These are phyloP conservation scores for Debaryomycetaceae sp. DNA, from an alignment of 1,139 yeast genomes.

Conservation along the genomic window DNA sequence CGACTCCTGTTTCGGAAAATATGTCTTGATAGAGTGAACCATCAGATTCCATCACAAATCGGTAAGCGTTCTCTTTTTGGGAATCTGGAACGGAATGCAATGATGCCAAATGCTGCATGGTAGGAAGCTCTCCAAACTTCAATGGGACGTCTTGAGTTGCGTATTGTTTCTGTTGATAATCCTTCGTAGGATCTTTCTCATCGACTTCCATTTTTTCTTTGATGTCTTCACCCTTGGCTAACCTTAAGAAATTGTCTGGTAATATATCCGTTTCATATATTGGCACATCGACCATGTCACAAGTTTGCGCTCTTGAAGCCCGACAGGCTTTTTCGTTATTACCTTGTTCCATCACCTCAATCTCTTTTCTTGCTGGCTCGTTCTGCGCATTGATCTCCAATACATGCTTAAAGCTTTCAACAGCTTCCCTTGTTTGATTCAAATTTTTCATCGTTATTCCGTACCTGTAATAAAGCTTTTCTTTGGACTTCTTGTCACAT, in stretches of 20 bases:
- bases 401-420: conserved; percentile 36
- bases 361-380: conserved; percentile 26
- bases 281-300: conserved; percentile 22
- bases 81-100: conserved; percentile 24
- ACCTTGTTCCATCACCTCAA: conserved; percentile 14
- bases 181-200: neutral
- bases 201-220: neutral
- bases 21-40: conserved; percentile 25
- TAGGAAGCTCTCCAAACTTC: conserved; percentile 14
- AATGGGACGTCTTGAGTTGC: neutral
- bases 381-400: conserved; percentile 45
- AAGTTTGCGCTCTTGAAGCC: neutral
- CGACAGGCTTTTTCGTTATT: neutral
- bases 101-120: conserved; percentile 30
- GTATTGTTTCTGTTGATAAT: neutral
- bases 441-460: conserved; percentile 45
- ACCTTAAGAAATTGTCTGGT: conserved; percentile 34
- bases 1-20: conserved; percentile 51
- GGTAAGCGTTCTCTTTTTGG: conserved; percentile 32
- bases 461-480: conserved; percentile 58
- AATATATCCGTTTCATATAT: conserved; percentile 43
- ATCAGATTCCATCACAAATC: conserved; percentile 35
- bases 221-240: neutral
- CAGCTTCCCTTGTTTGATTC: conserved; percentile 29
- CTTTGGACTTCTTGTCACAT: conserved; percentile 25